Evolutionary conservation across 1,284 basidiomycete species (phyloP), one percentile per base, ranked within the genome.

Genomic region (Ustilago bromivora): DNA sequence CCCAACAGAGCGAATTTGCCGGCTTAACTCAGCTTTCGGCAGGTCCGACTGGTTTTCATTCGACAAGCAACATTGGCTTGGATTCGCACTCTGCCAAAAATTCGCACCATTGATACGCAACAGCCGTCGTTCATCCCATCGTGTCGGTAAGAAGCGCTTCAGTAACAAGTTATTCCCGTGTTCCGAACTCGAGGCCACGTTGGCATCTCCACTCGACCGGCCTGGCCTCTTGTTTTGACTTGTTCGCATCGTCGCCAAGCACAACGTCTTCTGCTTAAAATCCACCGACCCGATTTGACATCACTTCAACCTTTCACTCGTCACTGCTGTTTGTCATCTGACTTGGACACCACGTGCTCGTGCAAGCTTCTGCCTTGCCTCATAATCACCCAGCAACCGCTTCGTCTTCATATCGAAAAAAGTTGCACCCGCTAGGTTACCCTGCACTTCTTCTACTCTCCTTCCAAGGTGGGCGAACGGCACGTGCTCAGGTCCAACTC

Each of bases 401-500:
- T 13, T 31, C 49, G 31, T 32, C 49, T 51, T 31, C 49, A 51
- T 51, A 31, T 51, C 31, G 11, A 34, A 23, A 1, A 51, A 23
- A 11, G 49, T 31, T 15, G 12, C 28, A 28, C 15, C 31, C 49
- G 49, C 49, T 28, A 23, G 2, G 23, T 23, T 23, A 28, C 8
- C 7, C 47, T 51, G 47, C 47, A 51, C 47, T 11, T 51, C 47
- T 51, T 31, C 13, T 12, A 28, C 49, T 31, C 13, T 13, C 15
- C 49, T 31, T 51, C 36, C 34, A n/a, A 23, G 34, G 52, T 54
- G 52, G 52, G 52, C 34, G 23, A 54, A 51, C 23, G 49, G 32
- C 34, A 55, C 38, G 40, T 47, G 40, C 19, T 5, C 49, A 32
- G 4, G 31, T 32, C 15, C 28, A 17, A 23, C 28, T 9, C 4